Base-by-base conservation (phyloP, 2,329 filamentous ascomycete species). In the Botryotinia globosa region DNA sequence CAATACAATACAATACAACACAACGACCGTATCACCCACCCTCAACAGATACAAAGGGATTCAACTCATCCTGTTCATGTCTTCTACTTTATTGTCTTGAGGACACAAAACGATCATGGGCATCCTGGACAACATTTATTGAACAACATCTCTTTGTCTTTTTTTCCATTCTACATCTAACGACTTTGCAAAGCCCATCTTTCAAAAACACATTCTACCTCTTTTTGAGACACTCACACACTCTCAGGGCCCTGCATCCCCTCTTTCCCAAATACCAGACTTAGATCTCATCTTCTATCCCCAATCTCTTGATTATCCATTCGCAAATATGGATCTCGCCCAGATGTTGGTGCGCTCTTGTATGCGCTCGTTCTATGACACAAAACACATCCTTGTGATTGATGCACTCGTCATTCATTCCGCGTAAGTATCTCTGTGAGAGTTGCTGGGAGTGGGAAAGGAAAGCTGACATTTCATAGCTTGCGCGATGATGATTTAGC, bases 401-500 rank as follows among this genome's bases (percentile, higher is more conserved):
- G 92, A 97, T 85, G 93, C 94, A 75, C 87, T 94, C 74, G 88
- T 92, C 80, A 89, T 90, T 73, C 91, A 93, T 82, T 90, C 87
- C 83, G 92, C 87, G 85, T 89, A 85, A 80, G 86, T 83, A 69
- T 77, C 71, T 74, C 74, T 56, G 62, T 61, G 61, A 32, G 48
- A 34, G 14, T 72, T 69, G 34, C 68, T 66, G 34, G 42, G 20
- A 44, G 61, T 65, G 68, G 72, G 74, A 74, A 74, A 42, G 72
- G 64, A 59, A 77, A 74, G 74, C 77, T 79, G 74, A 81, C 75
- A 78, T 73, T 71, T 76, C 74, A 78, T 79, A 90, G 88, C 72
- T 87, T 98, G 74, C 91, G 94, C 79, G 93, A 97, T 80, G 91
- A 94, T 80, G 96, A 99, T 80, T 86, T 99, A 75, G 92, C 93